Evolutionary conservation across 2,329 filamentous ascomycete species (phyloP), one percentile per base, ranked within the genome.

Genomic region (Clarireedia homoeocarpa): DNA sequence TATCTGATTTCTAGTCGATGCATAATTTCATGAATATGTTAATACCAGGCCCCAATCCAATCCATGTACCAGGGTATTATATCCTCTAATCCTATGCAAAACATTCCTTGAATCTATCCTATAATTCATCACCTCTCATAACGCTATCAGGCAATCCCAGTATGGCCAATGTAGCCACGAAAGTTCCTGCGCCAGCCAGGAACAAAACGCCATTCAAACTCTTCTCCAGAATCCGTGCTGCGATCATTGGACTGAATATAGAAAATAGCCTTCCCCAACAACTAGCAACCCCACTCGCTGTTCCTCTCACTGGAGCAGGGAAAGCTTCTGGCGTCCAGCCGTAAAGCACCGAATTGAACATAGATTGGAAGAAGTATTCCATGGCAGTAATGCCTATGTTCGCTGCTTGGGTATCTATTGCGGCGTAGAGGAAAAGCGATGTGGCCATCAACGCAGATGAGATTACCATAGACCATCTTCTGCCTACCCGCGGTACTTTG

Each of bases 221-320:
- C 0, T 65, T 62, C 27, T 62, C 53, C 0, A 71, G 67, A 39
- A 74, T 70, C n/a, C 76, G 70, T 60, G 80, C 75, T 4, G 77
- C 79, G 53, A 80, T 79, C 39, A 83, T 63, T 0, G 81, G 81
- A 39, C 77, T 79, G 15, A 83, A 73, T 46, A 84, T 83, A 9
- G 78, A 77, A 60, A 81, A 81, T 24, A 83, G 53, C 2, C 81
- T 67, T 1, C 81, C 81, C 78, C 78, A 82, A 63, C 82, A 83
- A 58, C 77, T 78, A 2, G 80, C 78, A 12, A 82, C 59, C 0
- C 81, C 81, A 61, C 76, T 78, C 0, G 81, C 71, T 0, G 76
- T 80, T 4, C 77, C 78, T 38, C 77, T 66, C 15, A 80, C 73
- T 0, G 74, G 73, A 3, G 77, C 75, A 0, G 77, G 75, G 58